Evolutionary conservation across 176 grass and related monocot genomes (phyloP).

Genomic region (Triticum timopheevii): DNA sequence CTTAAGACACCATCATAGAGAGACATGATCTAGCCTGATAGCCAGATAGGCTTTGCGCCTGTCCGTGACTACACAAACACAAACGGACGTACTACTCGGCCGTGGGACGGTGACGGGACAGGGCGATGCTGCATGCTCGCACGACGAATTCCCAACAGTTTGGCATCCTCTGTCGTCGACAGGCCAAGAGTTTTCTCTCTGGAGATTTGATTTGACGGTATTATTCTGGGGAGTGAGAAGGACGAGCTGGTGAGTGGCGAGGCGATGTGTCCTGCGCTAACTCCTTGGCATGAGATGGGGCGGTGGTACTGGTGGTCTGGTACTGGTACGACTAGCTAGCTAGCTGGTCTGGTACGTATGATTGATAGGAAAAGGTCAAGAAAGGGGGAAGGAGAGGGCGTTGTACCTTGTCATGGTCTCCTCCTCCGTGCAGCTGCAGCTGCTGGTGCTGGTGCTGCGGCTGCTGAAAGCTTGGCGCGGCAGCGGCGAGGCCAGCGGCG

Average conservation of each 20-base stretch:
- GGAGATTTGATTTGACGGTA: slow-evolving; percentile 35
- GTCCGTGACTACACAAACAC: background rate
- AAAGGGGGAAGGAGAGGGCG: background rate
- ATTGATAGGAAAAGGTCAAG: slow-evolving; percentile 39
- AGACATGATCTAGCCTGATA: background rate
- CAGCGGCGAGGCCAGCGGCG: slow-evolving; percentile 8
- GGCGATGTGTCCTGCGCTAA: background rate
- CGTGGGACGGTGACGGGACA: slow-evolving; percentile 12
- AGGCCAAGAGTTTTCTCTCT: background rate
- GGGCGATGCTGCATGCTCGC: slow-evolving; percentile 3
- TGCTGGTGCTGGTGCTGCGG: slow-evolving; percentile 18
- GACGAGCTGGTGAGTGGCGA: background rate
- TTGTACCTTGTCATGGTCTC: slow-evolving; percentile 66
- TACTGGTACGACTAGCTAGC: background rate
- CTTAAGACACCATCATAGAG: slow-evolving; percentile 1
- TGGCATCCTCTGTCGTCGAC: background rate
- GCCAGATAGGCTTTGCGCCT: background rate
- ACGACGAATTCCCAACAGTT: slow-evolving; percentile 15
- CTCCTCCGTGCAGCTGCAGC: slow-evolving; percentile 36
- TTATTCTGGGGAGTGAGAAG: slow-evolving; percentile 39
- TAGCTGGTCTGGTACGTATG: background rate
- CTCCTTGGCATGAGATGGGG: background rate
- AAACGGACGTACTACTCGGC: background rate
- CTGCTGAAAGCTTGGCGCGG: slow-evolving; percentile 48
- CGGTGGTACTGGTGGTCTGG: background rate